phyloP scores from a whole-genome alignment of 805 yeast species.

The Hanseniaspora hatyaiensis region DNA sequence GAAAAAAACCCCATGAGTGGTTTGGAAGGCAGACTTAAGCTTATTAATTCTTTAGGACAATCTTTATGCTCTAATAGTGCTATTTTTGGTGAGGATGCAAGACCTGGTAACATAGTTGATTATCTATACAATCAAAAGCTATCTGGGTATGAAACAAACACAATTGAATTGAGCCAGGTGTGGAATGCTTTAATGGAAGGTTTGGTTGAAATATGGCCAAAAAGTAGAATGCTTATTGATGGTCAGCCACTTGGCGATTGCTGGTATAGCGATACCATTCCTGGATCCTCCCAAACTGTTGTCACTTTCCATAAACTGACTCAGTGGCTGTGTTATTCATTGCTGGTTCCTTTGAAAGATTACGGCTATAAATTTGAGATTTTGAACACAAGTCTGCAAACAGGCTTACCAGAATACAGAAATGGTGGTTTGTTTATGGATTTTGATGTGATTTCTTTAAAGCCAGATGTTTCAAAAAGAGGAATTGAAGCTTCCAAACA shows the following conservation, averaged over 20 bases:
- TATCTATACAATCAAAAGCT: constrained; percentile 29
- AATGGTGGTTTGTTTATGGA: constrained; percentile 57
- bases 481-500: constrained; percentile 33
- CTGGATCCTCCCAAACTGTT: constrained; percentile 28
- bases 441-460: constrained; percentile 39
- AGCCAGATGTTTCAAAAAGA: constrained; percentile 30
- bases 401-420: constrained; percentile 51
- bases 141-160: constrained; percentile 14
- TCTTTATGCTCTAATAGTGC: constrained; percentile 33
- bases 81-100: constrained; percentile 37
- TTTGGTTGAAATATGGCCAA: constrained; percentile 50
- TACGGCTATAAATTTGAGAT: constrained; percentile 35
- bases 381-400: constrained; percentile 34
- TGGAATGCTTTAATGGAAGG: constrained; percentile 51
- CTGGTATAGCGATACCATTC: constrained; percentile 38
- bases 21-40: constrained; percentile 39
- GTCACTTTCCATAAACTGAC: constrained; percentile 56
- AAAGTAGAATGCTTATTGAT: constrained; percentile 40
- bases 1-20: constrained; percentile 42
- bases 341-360: constrained; percentile 40
- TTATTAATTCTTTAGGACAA: constrained; percentile 39
- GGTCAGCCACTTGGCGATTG: constrained; percentile 52
- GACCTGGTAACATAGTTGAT: constrained; percentile 47
- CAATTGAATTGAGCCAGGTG: constrained; percentile 36
- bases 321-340: constrained; percentile 56